Evolutionary conservation across 805 yeast species (phyloP).

Genomic region (Saturnispora galanensis): DNA sequence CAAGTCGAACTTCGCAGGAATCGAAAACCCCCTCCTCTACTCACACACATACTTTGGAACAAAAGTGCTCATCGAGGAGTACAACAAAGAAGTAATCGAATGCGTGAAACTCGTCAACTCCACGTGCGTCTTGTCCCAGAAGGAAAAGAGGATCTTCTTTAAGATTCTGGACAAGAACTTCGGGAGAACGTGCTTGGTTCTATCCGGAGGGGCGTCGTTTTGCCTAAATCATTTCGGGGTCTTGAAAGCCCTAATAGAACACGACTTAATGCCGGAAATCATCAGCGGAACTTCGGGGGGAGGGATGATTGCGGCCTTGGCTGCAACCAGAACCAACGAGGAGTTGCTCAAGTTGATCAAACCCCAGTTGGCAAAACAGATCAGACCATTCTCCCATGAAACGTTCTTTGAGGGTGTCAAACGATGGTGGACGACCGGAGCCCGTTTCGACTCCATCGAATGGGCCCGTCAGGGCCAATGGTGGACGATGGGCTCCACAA

Average conservation of each 20-base stretch:
- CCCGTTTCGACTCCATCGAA: constrained; percentile 61
- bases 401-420: constrained; percentile 49
- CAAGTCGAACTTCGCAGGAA: constrained; percentile 69
- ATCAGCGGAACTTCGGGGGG: constrained; percentile 79
- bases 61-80: constrained; percentile 46
- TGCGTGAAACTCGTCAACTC: constrained; percentile 37
- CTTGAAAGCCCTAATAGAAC: constrained; percentile 58
- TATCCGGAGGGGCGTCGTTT: constrained; percentile 75
- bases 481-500: constrained; percentile 64
- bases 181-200: constrained; percentile 63
- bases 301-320: constrained; percentile 64
- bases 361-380: constrained; percentile 52
- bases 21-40: constrained; percentile 60
- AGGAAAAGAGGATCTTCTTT: constrained; percentile 43
- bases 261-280: constrained; percentile 55
- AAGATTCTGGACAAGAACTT: constrained; percentile 49
- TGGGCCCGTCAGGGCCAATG: constrained; percentile 65
- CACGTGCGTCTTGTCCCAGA: constrained; percentile 28
- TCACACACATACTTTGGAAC: constrained; percentile 73
- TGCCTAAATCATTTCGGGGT: constrained; percentile 73
- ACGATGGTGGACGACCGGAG: constrained; percentile 67
- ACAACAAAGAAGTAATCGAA: constrained; percentile 41
- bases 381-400: constrained; percentile 59
- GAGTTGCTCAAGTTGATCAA: constrained; percentile 47
- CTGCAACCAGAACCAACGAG: constrained; percentile 59